Conservation (phyloP, 345 rosid genomes). For the Viola odorata region DNA sequence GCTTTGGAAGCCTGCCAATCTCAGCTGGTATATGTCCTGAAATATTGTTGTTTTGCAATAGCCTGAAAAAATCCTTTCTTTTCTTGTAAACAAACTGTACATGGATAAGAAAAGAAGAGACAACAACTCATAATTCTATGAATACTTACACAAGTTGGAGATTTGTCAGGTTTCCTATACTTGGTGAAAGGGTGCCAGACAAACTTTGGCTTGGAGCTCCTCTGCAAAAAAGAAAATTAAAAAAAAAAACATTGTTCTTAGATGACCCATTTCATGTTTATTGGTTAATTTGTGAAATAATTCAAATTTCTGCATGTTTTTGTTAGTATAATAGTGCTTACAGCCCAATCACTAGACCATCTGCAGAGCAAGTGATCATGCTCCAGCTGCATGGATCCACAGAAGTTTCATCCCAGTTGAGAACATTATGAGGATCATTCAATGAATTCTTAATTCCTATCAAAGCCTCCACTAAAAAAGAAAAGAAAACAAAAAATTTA, state of each 20-base stretch:
- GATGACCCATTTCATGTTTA: not conserved
- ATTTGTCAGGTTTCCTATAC: conserved; percentile 71
- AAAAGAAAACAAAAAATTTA: not conserved
- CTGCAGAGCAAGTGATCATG: conserved; percentile 63
- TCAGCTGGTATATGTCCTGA: conserved; percentile 70
- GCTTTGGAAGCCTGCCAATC: conserved; percentile 66
- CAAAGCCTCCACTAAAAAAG: conserved; percentile 61
- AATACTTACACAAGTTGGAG: conserved; percentile 71
- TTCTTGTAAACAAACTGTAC: not conserved
- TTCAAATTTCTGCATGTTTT: not conserved
- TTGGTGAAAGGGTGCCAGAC: conserved; percentile 64
- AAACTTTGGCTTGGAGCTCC: conserved; percentile 79
- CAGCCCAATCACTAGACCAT: conserved; percentile 58
- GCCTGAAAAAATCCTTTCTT: conserved; percentile 37
- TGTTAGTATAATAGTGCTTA: conserved; percentile 34
- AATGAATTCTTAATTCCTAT: conserved; percentile 46
- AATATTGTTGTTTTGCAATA: conserved; percentile 69
- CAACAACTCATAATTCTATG: conserved; percentile 1
- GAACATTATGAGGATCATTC: conserved; percentile 60
- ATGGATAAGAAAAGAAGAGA: not conserved
- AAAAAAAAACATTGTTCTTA: not conserved
- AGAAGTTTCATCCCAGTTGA: conserved; percentile 67
- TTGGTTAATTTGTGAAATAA: not conserved
- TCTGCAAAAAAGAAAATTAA: conserved; percentile 36
- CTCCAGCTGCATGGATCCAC: conserved; percentile 93